Percentiles rank a stretch among this genome's conserved stretches.
Conservation (phyloP, 345 rosid genomes). For the Streptanthus diversifolius region DNA sequence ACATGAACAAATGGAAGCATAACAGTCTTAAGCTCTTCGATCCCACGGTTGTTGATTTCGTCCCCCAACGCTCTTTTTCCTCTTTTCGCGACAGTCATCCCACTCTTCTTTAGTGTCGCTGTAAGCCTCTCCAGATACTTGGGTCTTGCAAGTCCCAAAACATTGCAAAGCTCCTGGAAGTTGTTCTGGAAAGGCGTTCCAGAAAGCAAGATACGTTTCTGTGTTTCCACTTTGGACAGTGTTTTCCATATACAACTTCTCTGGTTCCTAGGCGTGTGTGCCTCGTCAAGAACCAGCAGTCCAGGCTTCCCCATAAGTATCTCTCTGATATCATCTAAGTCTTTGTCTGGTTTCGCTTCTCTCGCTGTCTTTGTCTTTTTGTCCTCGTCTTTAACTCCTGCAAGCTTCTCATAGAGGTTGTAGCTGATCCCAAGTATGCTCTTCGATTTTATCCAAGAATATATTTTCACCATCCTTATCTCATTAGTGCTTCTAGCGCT, state of each 20-base stretch:
- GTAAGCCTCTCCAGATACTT: conserved; percentile 29
- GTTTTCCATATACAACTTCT: conserved; percentile 56
- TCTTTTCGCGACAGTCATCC: conserved; percentile 29
- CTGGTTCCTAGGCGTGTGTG: conserved; percentile 72
- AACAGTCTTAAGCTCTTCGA: conserved; percentile 31
- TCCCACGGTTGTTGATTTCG: conserved; percentile 20
- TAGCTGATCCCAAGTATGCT: conserved; percentile 67
- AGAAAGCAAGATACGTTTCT: conserved; percentile 63
- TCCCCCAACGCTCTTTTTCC: conserved; percentile 4
- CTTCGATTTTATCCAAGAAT: conserved; percentile 53
- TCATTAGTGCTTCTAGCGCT: conserved; percentile 1
- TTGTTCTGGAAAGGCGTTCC: conserved; percentile 93
- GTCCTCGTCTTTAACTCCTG: conserved; percentile 31
- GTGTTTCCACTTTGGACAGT: conserved; percentile 46
- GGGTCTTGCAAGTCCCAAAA: conserved; percentile 35
- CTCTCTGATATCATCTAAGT: conserved; percentile 34
- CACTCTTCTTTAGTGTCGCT: conserved; percentile 31
- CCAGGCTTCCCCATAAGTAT: conserved; percentile 47
- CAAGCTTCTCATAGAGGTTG: conserved; percentile 54
- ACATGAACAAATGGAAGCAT: conserved; percentile 69
- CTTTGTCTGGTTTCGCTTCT: background rate
- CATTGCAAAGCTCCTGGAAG: conserved; percentile 56
- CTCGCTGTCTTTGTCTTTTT: conserved; percentile 19
- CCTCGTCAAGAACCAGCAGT: conserved; percentile 68
- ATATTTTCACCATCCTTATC: conserved; percentile 52